These are phyloP conservation scores for Amaranthus cruentus DNA, from an alignment of 148 eudicot species.

Conservation along the genomic window DNA sequence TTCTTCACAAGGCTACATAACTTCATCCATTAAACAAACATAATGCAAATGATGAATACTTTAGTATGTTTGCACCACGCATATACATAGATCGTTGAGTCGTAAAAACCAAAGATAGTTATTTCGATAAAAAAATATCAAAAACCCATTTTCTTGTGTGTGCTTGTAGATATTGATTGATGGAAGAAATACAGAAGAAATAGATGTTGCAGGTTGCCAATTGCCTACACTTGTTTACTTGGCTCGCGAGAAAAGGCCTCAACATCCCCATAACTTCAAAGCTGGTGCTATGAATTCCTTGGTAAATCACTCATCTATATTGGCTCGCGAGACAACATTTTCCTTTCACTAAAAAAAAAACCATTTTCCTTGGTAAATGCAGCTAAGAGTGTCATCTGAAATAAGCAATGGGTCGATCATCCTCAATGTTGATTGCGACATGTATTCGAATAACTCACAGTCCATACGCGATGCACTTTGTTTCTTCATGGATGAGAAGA, in stretches of 20 bases:
- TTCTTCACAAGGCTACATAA: background rate
- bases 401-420: slow-evolving; percentile 68
- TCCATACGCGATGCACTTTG: slow-evolving; percentile 67
- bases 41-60: no score
- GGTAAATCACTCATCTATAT: slow-evolving; percentile 32
- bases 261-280: slow-evolving; percentile 70
- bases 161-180: slow-evolving; percentile 54
- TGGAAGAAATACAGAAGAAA: slow-evolving; percentile 37
- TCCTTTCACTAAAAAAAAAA: background rate
- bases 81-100: background rate
- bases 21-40: background rate
- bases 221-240: slow-evolving; percentile 70
- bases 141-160: background rate
- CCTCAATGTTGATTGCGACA: slow-evolving; percentile 82
- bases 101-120: background rate
- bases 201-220: slow-evolving; percentile 47
- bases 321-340: background rate
- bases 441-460: slow-evolving; percentile 64
- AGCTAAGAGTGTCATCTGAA: slow-evolving; percentile 80
- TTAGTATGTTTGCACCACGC: no score
- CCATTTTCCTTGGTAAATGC: slow-evolving; percentile 16
- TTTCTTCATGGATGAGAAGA: slow-evolving; percentile 75
- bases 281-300: slow-evolving; percentile 95
- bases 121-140: background rate
- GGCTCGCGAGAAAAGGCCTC: slow-evolving; percentile 82